These are phyloP conservation scores for Cystobasidium sp. DNA, from an alignment of 1,284 basidiomycete species.

Conservation along the genomic window DNA sequence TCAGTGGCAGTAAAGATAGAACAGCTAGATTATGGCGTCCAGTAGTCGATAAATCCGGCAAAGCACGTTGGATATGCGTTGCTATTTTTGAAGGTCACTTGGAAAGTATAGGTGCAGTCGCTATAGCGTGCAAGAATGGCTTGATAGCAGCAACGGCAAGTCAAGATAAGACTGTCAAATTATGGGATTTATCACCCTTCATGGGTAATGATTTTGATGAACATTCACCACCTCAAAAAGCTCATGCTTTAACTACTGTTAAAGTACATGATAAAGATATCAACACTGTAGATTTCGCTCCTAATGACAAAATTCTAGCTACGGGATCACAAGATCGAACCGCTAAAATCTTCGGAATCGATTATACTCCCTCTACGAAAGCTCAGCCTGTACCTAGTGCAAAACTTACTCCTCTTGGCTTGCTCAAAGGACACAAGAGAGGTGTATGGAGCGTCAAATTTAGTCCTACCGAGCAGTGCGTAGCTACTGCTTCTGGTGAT, in stretches of 20 bases:
- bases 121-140: conserved; percentile 67
- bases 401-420: conserved; percentile 76
- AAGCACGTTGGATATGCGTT: conserved; percentile 71
- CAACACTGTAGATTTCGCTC: conserved; percentile 91
- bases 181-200: conserved; percentile 84
- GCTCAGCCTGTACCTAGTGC: conserved; percentile 61
- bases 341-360: conserved; percentile 84
- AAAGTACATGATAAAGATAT: conserved; percentile 99
- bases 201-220: conserved; percentile 21
- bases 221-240: conserved; percentile 59
- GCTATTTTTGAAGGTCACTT: conserved; percentile 91
- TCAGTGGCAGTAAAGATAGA: conserved; percentile 89
- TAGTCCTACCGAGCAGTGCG: conserved; percentile 75
- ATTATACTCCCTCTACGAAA: conserved; percentile 53
- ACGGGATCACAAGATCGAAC: conserved; percentile 96
- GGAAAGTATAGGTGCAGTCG: conserved; percentile 89
- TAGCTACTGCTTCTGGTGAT: conserved; percentile 94
- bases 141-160: conserved; percentile 88
- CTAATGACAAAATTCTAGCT: conserved; percentile 84
- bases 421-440: conserved; percentile 92
- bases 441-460: conserved; percentile 96
- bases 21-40: conserved; percentile 81
- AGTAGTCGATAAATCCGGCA: conserved; percentile 56
- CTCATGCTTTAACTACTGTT: conserved; percentile 81
- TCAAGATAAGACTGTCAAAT: conserved; percentile 96